Percentiles rank a stretch among this genome's conserved stretches.
These are phyloP conservation scores for Cryptococcus sp. DNA, from an alignment of 1,284 basidiomycete genomes.

Conservation along the genomic window DNA sequence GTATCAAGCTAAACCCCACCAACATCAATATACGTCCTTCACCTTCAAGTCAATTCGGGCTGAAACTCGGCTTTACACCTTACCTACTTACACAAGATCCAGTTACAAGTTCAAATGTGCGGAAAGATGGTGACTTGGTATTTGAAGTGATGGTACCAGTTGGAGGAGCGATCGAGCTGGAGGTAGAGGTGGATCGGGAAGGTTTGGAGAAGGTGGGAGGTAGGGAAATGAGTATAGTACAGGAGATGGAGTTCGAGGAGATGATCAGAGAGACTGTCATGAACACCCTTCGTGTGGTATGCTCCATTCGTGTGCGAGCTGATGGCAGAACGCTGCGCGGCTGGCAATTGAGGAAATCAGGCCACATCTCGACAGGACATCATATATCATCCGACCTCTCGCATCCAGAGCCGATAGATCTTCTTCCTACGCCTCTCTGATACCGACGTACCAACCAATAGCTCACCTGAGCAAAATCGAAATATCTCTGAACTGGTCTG, in stretches of 20 bases:
- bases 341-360: too few relatives aligned
- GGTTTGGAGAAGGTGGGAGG: neutral
- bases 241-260: too few relatives aligned
- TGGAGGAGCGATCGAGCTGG: conserved; percentile 30
- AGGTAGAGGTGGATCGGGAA: conserved; percentile 42
- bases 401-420: too few relatives aligned
- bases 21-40: neutral
- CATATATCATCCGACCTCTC: too few relatives aligned
- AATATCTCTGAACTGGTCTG: conserved; percentile 3
- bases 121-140: conserved; percentile 4
- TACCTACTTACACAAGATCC: conserved; percentile 1
- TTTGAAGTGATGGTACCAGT: conserved; percentile 10
- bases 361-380: too few relatives aligned
- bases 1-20: neutral
- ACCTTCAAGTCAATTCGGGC: neutral
- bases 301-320: too few relatives aligned
- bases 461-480: conserved; percentile 4
- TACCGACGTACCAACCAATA: conserved; percentile 6
- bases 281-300: too few relatives aligned
- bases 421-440: too few relatives aligned
- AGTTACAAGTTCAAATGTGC: neutral
- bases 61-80: conserved; percentile 3
- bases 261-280: too few relatives aligned
- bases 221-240: neutral
- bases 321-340: too few relatives aligned